Percentiles rank a stretch among this genome's conserved stretches.
Evolutionary conservation across 2,329 filamentous ascomycete genomes (phyloP).

Genomic region (Epichloe coenophiala): DNA sequence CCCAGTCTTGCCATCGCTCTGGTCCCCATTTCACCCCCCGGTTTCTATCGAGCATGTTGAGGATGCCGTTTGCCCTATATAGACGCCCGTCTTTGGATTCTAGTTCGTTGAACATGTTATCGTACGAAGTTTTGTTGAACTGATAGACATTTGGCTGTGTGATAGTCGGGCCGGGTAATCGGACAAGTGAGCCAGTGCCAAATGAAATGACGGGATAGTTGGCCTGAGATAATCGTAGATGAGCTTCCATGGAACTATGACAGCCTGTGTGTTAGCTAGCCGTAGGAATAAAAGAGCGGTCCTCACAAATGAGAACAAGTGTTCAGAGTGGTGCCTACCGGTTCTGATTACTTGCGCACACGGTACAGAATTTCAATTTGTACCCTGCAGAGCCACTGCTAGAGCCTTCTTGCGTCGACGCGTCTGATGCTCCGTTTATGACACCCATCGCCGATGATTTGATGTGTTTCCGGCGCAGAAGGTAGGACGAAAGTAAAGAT

Average conservation of each 20-base stretch:
- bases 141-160: conserved; percentile 93
- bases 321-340: conserved; percentile 40
- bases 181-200: conserved; percentile 87
- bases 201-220: conserved; percentile 95
- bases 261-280: background rate
- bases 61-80: conserved; percentile 81
- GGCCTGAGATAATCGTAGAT: conserved; percentile 75
- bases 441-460: conserved; percentile 23
- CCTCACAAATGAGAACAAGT: background rate
- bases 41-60: conserved; percentile 94
- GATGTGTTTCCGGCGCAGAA: background rate
- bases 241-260: conserved; percentile 69
- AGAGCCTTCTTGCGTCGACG: conserved; percentile 27
- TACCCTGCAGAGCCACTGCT: conserved; percentile 46
- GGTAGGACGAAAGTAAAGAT: background rate
- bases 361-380: conserved; percentile 93
- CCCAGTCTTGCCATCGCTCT: conserved; percentile 97
- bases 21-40: conserved; percentile 86
- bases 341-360: conserved; percentile 98
- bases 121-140: conserved; percentile 95
- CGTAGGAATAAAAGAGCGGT: background rate
- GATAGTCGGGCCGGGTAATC: conserved; percentile 80
- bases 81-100: conserved; percentile 72
- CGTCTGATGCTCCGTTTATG: conserved; percentile 24
- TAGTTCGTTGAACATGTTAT: conserved; percentile 87